These are phyloP conservation scores for Volvox carteri DNA, from an alignment of 163 green algal species.

Conservation along the genomic window DNA sequence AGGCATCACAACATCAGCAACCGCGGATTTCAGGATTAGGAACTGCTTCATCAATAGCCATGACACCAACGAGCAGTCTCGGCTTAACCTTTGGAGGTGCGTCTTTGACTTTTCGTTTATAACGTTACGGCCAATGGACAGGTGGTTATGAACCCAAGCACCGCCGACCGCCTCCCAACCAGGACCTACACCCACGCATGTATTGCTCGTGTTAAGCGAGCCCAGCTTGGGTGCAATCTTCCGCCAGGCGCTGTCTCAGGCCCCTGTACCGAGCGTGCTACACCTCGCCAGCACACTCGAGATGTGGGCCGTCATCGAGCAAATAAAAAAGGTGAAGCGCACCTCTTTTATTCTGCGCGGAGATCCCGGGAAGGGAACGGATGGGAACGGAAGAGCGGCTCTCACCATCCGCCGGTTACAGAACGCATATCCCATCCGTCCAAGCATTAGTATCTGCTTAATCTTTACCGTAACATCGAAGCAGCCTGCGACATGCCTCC, in stretches of 20 bases:
- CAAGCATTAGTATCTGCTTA: no score
- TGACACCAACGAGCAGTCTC: not conserved
- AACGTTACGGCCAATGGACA: not conserved
- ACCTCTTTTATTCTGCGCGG: not conserved
- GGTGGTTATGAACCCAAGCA: not conserved
- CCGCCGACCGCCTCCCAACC: not conserved
- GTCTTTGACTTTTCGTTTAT: not conserved
- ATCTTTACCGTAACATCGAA: no score
- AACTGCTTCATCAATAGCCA: not conserved
- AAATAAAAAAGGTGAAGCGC: constrained; percentile 35
- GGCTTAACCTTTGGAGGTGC: not conserved
- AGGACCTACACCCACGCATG: not conserved
- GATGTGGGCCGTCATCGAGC: constrained; percentile 13
- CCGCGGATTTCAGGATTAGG: not conserved
- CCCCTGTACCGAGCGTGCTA: not conserved
- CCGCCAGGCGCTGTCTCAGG: constrained; percentile 17
- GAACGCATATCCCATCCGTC: no score
- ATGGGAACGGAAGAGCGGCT: not conserved
- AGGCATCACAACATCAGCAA: not conserved
- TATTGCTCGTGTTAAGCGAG: constrained; percentile 31
- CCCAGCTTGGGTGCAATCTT: constrained; percentile 39
- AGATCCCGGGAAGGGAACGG: not conserved
- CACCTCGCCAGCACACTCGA: not conserved
- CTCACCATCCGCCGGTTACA: not conserved
- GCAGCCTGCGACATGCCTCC: no score